These are phyloP conservation scores for Pleurotus ostreatus DNA, from an alignment of 768 basidiomycete species.

Conservation along the genomic window DNA sequence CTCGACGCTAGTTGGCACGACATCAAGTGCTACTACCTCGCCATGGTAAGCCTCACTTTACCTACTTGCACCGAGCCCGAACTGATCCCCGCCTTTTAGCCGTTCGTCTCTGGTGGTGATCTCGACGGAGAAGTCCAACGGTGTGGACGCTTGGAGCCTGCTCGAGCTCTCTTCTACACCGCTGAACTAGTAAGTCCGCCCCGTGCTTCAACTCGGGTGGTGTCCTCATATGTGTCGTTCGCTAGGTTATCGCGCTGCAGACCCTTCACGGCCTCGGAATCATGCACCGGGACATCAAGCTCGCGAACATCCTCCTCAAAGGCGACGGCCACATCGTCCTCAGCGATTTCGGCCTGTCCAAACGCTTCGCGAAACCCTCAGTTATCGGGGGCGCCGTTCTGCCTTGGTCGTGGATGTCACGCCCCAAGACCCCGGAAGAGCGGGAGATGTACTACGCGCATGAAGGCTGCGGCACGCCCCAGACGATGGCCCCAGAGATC, in stretches of 20 bases:
- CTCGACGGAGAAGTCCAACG: conserved; percentile 1
- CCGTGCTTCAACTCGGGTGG: neutral
- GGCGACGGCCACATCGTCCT: conserved; percentile 2
- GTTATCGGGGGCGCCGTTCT: neutral
- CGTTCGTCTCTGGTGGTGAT: conserved; percentile 8
- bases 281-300: conserved; percentile 11
- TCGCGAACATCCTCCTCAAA: conserved; percentile 6
- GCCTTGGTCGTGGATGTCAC: neutral
- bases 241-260: conserved; percentile 4
- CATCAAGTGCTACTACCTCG: conserved; percentile 7
- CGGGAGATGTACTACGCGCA: conserved; percentile 16
- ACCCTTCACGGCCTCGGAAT: conserved; percentile 1
- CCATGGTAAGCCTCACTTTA: conserved; percentile 4
- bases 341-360: conserved; percentile 10
- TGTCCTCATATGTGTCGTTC: neutral
- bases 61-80: neutral
- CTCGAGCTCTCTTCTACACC: conserved; percentile 1
- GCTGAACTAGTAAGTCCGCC: neutral
- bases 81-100: neutral
- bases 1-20: conserved; percentile 10
- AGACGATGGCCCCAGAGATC: conserved; percentile 31
- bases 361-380: neutral
- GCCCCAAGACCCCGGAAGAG: neutral
- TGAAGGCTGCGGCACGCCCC: conserved; percentile 23
- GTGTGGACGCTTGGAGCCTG: conserved; percentile 1